phyloP scores from a whole-genome alignment of 768 basidiomycete species.

The Pisolithus tinctorius region DNA sequence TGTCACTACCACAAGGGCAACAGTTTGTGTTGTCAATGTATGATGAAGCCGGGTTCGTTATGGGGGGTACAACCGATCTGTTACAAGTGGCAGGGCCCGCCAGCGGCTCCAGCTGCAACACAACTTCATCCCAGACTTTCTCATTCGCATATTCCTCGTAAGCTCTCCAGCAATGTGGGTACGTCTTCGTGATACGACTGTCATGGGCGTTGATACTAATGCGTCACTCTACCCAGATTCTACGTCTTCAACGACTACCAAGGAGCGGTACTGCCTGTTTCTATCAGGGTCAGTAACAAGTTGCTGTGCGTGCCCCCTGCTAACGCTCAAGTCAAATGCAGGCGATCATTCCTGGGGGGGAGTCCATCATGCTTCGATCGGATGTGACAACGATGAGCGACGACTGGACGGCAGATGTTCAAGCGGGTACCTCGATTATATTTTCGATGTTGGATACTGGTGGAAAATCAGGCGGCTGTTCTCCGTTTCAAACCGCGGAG shows the following conservation, averaged over 20 bases:
- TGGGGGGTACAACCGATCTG: too few relatives aligned
- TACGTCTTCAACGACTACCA: conserved; percentile 40
- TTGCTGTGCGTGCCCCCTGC: neutral
- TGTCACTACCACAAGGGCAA: too few relatives aligned
- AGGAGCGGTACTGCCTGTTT: conserved; percentile 46
- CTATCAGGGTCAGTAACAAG: conserved; percentile 38
- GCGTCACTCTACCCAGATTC: conserved; percentile 27
- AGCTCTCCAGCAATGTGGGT: conserved; percentile 53
- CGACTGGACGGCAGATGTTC: conserved; percentile 49
- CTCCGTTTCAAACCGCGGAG: too few relatives aligned
- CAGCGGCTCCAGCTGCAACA: too few relatives aligned
- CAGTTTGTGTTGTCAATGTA: too few relatives aligned
- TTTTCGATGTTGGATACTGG: too few relatives aligned
- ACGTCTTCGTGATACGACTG: conserved; percentile 7
- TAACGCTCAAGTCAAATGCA: conserved; percentile 16
- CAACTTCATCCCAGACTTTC: too few relatives aligned
- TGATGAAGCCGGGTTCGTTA: too few relatives aligned
- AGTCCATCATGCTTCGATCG: conserved; percentile 39
- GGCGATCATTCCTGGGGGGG: conserved; percentile 61
- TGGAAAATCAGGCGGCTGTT: too few relatives aligned
- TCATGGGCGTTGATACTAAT: neutral
- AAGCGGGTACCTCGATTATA: too few relatives aligned
- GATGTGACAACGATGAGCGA: conserved; percentile 31
- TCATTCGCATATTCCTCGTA: conserved; percentile 21
- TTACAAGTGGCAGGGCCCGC: too few relatives aligned